These are phyloP conservation scores for Hortiboletus campestris DNA, from an alignment of 768 basidiomycete genomes.

Conservation along the genomic window DNA sequence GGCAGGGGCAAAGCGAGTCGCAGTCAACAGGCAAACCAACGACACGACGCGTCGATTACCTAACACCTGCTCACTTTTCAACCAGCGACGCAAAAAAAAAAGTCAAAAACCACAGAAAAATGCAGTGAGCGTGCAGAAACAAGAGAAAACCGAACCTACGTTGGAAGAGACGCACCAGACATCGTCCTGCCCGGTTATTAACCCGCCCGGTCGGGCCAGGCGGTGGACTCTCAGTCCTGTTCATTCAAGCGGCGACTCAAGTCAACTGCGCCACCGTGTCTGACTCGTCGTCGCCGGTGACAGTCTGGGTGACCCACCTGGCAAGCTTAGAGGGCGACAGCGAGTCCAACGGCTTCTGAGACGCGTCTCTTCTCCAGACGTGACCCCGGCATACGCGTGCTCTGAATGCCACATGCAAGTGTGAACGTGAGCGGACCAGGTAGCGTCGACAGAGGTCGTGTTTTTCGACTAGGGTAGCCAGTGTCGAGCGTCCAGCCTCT, in stretches of 20 bases:
- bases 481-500: neutral
- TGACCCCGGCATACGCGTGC: neutral
- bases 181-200: constrained; percentile 9
- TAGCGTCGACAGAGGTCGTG: neutral
- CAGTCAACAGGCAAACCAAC: constrained; percentile 9
- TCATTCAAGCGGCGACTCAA: constrained; percentile 21
- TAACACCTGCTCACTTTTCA: constrained; percentile 25
- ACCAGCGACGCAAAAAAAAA: constrained; percentile 20
- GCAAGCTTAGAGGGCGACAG: neutral
- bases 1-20: constrained; percentile 25
- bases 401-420: neutral
- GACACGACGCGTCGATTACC: constrained; percentile 34
- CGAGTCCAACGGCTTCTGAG: neutral
- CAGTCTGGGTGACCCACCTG: neutral
- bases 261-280: neutral
- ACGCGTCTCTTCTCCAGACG: neutral
- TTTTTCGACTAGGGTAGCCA: neutral
- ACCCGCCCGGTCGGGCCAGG: constrained; percentile 10
- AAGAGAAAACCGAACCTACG: neutral
- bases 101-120: constrained; percentile 3
- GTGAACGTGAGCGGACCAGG: neutral
- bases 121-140: neutral
- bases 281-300: constrained; percentile 7
- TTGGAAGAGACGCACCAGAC: neutral
- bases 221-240: neutral